Evolutionary conservation across 2,329 filamentous ascomycete species (phyloP), one percentile per base, ranked within the genome.

Genomic region (Hypoxylon sp.): DNA sequence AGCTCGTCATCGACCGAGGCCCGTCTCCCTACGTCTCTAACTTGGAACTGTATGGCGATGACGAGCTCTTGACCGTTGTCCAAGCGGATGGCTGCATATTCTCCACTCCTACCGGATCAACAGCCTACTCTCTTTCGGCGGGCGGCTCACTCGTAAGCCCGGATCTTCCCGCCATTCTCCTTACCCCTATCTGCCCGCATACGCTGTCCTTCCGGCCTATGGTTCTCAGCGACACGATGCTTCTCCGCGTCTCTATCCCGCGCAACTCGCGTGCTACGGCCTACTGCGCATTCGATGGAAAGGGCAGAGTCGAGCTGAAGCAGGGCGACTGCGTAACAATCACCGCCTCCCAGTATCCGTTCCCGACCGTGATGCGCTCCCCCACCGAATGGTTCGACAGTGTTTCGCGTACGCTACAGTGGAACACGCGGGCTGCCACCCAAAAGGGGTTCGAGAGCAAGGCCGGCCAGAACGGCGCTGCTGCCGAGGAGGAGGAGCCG

Each of bases 71-170:
- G 67, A 99, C 95, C 13, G 91, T 97, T 48, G 91, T 99, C 43
- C 93, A 97, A 77, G 95, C 95, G 27, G 95, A 99, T 70, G 95
- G 95, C 52, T 97, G 93, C 78, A 99, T 99, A 71, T 96, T 99
- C 75, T 96, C 91, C 41, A 99, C 95, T 0, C 95, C 95, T 1
- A 99, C 95, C 24, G 95, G 90, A 56, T 92, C 89, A 57, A 99
- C 95, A 3, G 95, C 95, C 24, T 99, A 99, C 75, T 97, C 93
- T 1, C 87, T 99, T 24, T 97, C 93, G 9, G 95, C 95, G 13
- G 95, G 95, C 59, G 95, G 95, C 67, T 96, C 92, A 18, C 88
- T 99, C 41, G 94, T 98, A 55, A 94, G 98, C 73, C 95, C 95
- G 0, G 94, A 97, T 72, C 97, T 99, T 59, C 95, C 95, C 11